Percentiles rank a stretch among this genome's conserved stretches.
Conservation (phyloP, 2,329 filamentous ascomycete genomes). For the Cladosporium sphaerospermum region DNA sequence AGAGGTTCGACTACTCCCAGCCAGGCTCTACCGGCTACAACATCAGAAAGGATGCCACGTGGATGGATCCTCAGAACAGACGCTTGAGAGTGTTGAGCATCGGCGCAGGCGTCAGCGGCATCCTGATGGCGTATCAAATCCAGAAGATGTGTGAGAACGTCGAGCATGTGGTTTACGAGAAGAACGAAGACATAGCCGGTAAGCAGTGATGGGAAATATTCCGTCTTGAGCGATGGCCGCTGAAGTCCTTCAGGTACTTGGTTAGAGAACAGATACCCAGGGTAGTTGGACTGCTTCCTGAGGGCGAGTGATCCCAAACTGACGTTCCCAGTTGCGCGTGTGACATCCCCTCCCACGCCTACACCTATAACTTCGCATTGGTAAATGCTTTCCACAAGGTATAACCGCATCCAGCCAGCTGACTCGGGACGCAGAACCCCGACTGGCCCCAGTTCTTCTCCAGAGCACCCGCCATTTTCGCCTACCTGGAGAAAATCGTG, state of each 20-base stretch:
- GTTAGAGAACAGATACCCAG: slow-evolving; percentile 37
- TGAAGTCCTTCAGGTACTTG: slow-evolving; percentile 33
- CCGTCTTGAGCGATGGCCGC: slow-evolving; percentile 16
- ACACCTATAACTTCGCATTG: slow-evolving; percentile 40
- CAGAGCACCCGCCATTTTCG: slow-evolving; percentile 42
- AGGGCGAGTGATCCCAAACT: neutral
- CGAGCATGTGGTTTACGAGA: slow-evolving; percentile 45
- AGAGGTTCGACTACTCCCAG: slow-evolving; percentile 38
- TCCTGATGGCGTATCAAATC: slow-evolving; percentile 43
- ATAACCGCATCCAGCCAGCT: neutral
- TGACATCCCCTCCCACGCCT: slow-evolving; percentile 42
- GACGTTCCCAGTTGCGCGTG: slow-evolving; percentile 34
- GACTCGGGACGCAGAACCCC: slow-evolving; percentile 27
- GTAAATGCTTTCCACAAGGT: slow-evolving; percentile 14
- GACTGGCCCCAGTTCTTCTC: slow-evolving; percentile 46
- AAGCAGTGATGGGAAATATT: too few relatives aligned
- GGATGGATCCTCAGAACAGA: slow-evolving; percentile 36
- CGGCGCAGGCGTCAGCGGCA: slow-evolving; percentile 43
- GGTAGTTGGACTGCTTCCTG: slow-evolving; percentile 13
- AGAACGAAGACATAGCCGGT: slow-evolving; percentile 39
- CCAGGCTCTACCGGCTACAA: slow-evolving; percentile 38
- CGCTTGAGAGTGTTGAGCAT: slow-evolving; percentile 44
- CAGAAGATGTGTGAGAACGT: slow-evolving; percentile 41
- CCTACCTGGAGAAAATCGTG: slow-evolving; percentile 45
- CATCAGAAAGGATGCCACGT: slow-evolving; percentile 33